Percentiles rank a stretch among this genome's conserved stretches.
These are phyloP conservation scores for Chlamydomonas sp. DNA, from an alignment of 139 green algal species.

Conservation along the genomic window DNA sequence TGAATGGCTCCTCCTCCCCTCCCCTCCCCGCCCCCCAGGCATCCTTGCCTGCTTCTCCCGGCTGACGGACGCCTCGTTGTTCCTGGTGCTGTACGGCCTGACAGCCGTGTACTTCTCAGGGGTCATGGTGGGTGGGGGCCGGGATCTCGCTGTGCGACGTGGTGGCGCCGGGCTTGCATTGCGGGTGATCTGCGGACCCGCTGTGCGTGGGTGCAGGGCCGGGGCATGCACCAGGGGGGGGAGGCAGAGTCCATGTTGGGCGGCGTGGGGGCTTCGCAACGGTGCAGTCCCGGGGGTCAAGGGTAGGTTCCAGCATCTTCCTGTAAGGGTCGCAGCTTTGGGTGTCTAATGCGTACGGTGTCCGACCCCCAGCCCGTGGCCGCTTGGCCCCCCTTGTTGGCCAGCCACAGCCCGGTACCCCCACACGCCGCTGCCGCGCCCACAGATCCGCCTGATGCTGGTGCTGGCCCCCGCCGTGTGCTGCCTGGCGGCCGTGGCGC, in stretches of 20 bases:
- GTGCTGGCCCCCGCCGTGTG: constrained; percentile 94
- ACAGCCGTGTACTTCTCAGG: constrained; percentile 96
- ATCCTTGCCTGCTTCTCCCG: constrained; percentile 85
- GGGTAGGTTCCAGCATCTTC: too few relatives aligned
- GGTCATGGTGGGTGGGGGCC: constrained; percentile 78
- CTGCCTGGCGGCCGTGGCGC: constrained; percentile 89
- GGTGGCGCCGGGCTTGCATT: neutral
- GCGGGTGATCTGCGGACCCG: too few relatives aligned
- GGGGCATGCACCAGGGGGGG: too few relatives aligned
- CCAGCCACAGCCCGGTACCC: neutral
- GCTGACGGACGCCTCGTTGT: constrained; percentile 85
- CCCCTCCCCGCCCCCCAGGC: constrained; percentile 42
- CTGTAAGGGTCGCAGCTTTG: too few relatives aligned
- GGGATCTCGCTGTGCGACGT: too few relatives aligned
- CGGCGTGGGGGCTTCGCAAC: too few relatives aligned
- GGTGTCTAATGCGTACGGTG: too few relatives aligned
- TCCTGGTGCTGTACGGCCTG: constrained; percentile 95
- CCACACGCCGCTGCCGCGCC: neutral
- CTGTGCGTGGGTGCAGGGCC: too few relatives aligned
- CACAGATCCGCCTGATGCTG: constrained; percentile 94
- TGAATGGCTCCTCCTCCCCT: constrained; percentile 22
- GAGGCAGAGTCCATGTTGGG: too few relatives aligned
- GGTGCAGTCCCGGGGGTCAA: too few relatives aligned
- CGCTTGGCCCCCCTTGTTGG: neutral
- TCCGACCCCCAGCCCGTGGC: neutral